Base-by-base conservation (phyloP, 2,329 filamentous ascomycete species). In the Trichoderma koningii region DNA sequence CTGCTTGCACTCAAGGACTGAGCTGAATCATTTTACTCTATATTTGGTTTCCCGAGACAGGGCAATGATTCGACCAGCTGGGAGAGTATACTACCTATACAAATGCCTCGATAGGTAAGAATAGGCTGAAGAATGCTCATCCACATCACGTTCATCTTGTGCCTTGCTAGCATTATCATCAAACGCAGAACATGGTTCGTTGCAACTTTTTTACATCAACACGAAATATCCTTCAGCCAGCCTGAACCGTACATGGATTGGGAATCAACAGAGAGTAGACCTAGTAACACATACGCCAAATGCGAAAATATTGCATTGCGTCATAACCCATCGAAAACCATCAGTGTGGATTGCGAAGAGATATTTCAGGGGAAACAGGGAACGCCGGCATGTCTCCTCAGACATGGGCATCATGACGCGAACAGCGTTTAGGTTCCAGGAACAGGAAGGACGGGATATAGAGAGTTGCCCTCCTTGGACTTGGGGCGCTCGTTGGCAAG, bases 401-500 rank as follows among this genome's bases (percentile, higher is more conserved):
- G 30, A 30, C n/a, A 34, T 14, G 30, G n/a, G 15, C 7, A 42
- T 50, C 61, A 48, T 50, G 17, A 42, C 4, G 10, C 26, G 6
- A 30, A 15, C 55, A 19, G 56, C 41, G 44, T 55, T 66, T 70
- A 77, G 65, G 73, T 70, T 55, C 75, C 75, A 50, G 76, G 76
- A 71, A 78, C 73, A 45, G 77, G 77, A 45, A 80, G 73, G 65
- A 79, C 73, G 23, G 78, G 78, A 65, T 80, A 80, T 15, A 80
- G 73, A 44, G 76, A 74, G 50, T 76, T 63, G 19, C 72, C 74
- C 67, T 77, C 75, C 51, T 71, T 73, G 7, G 63, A 64, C 70
- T 68, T 26, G 68, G 70, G 15, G 64, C 63, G 63, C 66, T 70
- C 47, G 65, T 45, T 75, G 71, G 57, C 68, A 68, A 15, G 66